Conservation (phyloP, 2,329 filamentous ascomycete genomes). For the Cylindrodendrum hubeiense region DNA sequence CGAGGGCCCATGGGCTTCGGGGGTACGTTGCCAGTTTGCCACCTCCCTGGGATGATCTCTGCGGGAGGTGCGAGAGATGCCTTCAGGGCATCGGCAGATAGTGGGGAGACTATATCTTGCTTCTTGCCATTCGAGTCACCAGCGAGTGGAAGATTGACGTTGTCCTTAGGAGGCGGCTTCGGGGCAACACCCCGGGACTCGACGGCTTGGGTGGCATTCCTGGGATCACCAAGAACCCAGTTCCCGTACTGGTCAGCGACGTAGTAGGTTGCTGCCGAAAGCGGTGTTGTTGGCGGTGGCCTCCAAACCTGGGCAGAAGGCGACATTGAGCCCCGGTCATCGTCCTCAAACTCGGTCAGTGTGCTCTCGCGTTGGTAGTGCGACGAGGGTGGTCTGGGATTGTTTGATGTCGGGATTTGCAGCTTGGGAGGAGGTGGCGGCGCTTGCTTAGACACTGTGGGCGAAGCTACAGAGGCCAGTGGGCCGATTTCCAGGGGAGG, state of each 20-base stretch:
- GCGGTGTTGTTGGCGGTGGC: slow-evolving; percentile 59
- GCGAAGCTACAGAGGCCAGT: slow-evolving; percentile 24
- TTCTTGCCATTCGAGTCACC: slow-evolving; percentile 11
- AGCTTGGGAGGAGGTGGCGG: slow-evolving; percentile 45
- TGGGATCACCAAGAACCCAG: slow-evolving; percentile 62
- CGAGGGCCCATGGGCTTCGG: slow-evolving; percentile 36
- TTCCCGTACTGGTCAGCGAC: slow-evolving; percentile 66
- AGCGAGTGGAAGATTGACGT: slow-evolving; percentile 21
- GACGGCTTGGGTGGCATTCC: slow-evolving; percentile 43
- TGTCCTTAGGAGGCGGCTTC: slow-evolving; percentile 38
- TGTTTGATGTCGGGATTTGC: slow-evolving; percentile 41
- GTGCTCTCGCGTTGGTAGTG: slow-evolving; percentile 55
- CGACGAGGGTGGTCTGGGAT: slow-evolving; percentile 7
- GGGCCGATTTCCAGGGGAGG: slow-evolving; percentile 27
- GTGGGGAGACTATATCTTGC: background rate
- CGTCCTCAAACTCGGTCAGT: slow-evolving; percentile 66
- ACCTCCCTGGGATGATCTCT: slow-evolving; percentile 46
- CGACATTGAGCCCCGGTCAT: slow-evolving; percentile 54
- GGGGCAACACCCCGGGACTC: slow-evolving; percentile 34
- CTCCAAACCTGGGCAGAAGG: slow-evolving; percentile 62
- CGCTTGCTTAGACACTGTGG: slow-evolving; percentile 28
- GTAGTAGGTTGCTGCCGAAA: slow-evolving; percentile 61
- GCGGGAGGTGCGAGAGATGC: slow-evolving; percentile 44
- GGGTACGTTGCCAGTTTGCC: slow-evolving; percentile 29
- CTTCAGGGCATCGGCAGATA: slow-evolving; percentile 4